phyloP scores from a whole-genome alignment of 441 rosid species.

The Populus tomentosa region DNA sequence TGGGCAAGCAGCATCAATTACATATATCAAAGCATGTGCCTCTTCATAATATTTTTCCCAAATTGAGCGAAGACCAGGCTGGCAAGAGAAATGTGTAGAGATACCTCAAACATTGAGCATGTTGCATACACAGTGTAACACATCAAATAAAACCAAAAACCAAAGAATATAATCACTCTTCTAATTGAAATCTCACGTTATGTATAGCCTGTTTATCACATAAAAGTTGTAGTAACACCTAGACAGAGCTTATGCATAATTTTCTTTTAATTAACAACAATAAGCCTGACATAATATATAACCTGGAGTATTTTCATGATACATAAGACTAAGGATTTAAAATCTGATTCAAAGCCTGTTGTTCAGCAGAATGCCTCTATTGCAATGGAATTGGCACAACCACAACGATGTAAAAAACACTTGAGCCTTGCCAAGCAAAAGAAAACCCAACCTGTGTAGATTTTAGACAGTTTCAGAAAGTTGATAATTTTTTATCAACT shows the following conservation, averaged over 20 bases:
- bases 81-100: conserved; percentile 11
- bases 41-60: conserved; percentile 99
- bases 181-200: neutral
- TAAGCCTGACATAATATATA: neutral
- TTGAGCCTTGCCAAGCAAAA: neutral
- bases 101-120: conserved; percentile 2
- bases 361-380: neutral
- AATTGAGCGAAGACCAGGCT: conserved; percentile 94
- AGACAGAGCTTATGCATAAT: neutral
- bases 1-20: conserved; percentile 89
- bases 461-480: neutral
- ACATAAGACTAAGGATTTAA: neutral
- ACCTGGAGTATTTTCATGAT: neutral
- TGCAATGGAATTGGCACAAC: neutral
- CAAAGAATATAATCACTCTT: neutral
- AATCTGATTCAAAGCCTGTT: neutral
- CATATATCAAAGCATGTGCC: conserved; percentile 87
- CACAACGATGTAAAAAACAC: neutral
- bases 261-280: neutral
- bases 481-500: neutral
- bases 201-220: neutral
- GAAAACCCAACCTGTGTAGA: neutral
- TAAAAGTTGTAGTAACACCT: neutral
- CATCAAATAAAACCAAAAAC: neutral
- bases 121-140: neutral